Percentiles rank a stretch among this genome's conserved stretches.
Evolutionary conservation across 805 yeast genomes (phyloP).

Genomic region (Pichia scutulata): DNA sequence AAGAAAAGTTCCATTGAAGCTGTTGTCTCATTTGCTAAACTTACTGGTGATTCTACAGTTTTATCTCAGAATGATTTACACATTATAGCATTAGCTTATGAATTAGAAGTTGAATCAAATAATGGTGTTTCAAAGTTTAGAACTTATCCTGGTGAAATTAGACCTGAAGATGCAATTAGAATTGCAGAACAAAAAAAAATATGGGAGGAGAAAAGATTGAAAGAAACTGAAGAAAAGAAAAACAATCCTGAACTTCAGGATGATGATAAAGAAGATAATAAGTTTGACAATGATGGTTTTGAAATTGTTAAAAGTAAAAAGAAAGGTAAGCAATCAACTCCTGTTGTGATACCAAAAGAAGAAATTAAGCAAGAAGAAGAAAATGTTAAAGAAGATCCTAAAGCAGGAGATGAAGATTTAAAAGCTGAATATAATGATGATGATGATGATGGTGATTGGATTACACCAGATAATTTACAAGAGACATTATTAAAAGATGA

Average conservation of each 20-base stretch:
- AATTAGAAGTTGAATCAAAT: constrained; percentile 65
- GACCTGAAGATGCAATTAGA: constrained; percentile 32
- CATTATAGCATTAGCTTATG: constrained; percentile 85
- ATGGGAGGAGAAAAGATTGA: constrained; percentile 4
- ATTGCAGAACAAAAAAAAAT: constrained; percentile 19
- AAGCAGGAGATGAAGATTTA: constrained; percentile 9
- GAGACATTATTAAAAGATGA: constrained; percentile 59
- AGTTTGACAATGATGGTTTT: constrained; percentile 15
- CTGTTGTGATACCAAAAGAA: not conserved
- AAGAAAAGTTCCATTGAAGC: constrained; percentile 50
- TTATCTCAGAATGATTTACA: constrained; percentile 88
- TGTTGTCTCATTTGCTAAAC: constrained; percentile 68
- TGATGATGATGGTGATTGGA: constrained; percentile 87
- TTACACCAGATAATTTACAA: constrained; percentile 79
- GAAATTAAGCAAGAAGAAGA: constrained; percentile 6
- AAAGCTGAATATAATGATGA: constrained; percentile 49
- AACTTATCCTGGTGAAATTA: constrained; percentile 50
- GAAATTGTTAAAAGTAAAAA: constrained; percentile 11
- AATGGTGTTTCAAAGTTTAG: constrained; percentile 67
- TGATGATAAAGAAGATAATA: constrained; percentile 12
- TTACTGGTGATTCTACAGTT: constrained; percentile 89
- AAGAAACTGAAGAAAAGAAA: not conserved
- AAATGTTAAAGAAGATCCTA: constrained; percentile 10
- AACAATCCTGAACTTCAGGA: constrained; percentile 5
- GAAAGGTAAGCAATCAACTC: not conserved